A percentile compares a stretch with the other conserved stretches of the same genome.
phyloP scores from a whole-genome alignment of 1,284 basidiomycete species.

The Microbotryomycetes sp. region DNA sequence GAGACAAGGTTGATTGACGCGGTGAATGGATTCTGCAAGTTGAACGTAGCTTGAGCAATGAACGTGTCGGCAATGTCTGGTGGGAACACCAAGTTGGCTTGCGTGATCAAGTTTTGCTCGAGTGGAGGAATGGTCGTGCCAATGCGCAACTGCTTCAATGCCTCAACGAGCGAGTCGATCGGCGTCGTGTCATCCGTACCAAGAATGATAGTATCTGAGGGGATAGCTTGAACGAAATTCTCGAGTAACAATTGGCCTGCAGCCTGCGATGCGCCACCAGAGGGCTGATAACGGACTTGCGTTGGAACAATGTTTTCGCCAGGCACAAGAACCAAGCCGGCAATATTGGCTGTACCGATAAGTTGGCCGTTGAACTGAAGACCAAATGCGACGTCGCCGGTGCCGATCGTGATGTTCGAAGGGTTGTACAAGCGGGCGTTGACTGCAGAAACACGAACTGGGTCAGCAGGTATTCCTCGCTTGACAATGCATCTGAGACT shows the following conservation, averaged over 20 bases:
- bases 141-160: conserved; percentile 58
- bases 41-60: conserved; percentile 54
- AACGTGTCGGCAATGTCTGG: conserved; percentile 48
- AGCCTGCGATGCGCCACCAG: conserved; percentile 50
- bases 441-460: no score
- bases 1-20: conserved; percentile 62
- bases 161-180: conserved; percentile 59
- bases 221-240: conserved; percentile 63
- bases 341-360: conserved; percentile 57
- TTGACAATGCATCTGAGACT: conserved; percentile 39
- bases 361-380: conserved; percentile 54
- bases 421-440: conserved; percentile 41
- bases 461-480: no score
- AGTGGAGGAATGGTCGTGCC: conserved; percentile 61
- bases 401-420: conserved; percentile 64
- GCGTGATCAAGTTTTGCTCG: conserved; percentile 57
- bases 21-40: conserved; percentile 65
- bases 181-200: conserved; percentile 57
- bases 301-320: conserved; percentile 34
- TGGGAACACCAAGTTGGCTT: conserved; percentile 38
- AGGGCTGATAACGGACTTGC: conserved; percentile 61
- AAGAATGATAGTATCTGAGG: conserved; percentile 55
- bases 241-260: conserved; percentile 59
- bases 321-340: conserved; percentile 41
- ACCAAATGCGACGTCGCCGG: conserved; percentile 59